Percentiles rank a stretch among this genome's conserved stretches.
These are phyloP conservation scores for Aspergillus ostianus DNA, from an alignment of 495 filamentous ascomycete genomes.

Conservation along the genomic window DNA sequence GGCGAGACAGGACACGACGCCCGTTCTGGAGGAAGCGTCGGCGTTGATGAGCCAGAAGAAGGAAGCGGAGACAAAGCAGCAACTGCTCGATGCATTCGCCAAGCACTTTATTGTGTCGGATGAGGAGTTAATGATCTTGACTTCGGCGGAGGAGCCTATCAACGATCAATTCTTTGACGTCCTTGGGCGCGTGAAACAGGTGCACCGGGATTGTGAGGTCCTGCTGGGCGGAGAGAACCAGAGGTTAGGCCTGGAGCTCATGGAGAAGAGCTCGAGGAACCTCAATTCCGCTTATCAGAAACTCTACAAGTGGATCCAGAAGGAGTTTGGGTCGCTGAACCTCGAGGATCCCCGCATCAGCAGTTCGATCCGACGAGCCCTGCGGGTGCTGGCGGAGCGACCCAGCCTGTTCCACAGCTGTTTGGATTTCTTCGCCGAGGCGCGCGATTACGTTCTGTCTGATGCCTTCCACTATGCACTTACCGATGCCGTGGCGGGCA, in stretches of 20 bases:
- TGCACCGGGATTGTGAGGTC: slow-evolving; percentile 83
- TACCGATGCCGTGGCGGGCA: slow-evolving; percentile 63
- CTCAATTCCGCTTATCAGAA: slow-evolving; percentile 95
- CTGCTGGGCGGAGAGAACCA: slow-evolving; percentile 90
- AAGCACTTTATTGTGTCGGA: slow-evolving; percentile 82
- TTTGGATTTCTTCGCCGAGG: slow-evolving; percentile 89
- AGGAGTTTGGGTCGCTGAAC: slow-evolving; percentile 88
- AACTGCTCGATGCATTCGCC: slow-evolving; percentile 77
- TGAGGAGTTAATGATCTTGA: slow-evolving; percentile 70
- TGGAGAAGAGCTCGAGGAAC: slow-evolving; percentile 82
- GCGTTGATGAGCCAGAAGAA: slow-evolving; percentile 70
- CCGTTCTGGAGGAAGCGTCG: slow-evolving; percentile 76
- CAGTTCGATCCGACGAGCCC: slow-evolving; percentile 75
- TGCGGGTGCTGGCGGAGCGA: slow-evolving; percentile 85
- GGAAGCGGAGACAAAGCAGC: slow-evolving; percentile 82
- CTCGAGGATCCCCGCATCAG: slow-evolving; percentile 94
- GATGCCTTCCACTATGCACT: slow-evolving; percentile 90
- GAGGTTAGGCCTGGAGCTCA: slow-evolving; percentile 78
- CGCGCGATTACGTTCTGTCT: slow-evolving; percentile 80
- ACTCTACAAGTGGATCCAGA: slow-evolving; percentile 90
- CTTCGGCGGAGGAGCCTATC: slow-evolving; percentile 73
- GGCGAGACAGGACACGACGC: slow-evolving; percentile 71
- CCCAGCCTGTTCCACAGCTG: slow-evolving; percentile 91
- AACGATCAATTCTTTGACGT: slow-evolving; percentile 82
- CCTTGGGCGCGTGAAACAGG: slow-evolving; percentile 78